Base-by-base conservation (phyloP, 2,329 filamentous ascomycete species). In the Monilinia fructicola region DNA sequence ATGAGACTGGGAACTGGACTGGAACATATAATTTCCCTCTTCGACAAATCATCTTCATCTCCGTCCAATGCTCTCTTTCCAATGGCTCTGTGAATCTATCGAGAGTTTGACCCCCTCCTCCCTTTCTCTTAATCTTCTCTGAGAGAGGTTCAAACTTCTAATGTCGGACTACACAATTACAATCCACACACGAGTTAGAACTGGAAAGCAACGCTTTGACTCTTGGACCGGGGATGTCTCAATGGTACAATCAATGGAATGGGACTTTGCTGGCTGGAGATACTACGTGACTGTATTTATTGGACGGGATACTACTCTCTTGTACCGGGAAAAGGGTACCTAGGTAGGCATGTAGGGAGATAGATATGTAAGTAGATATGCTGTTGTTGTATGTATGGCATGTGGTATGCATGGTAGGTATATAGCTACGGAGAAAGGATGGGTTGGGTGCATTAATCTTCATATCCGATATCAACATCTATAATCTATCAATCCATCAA, bases 81-180 rank as follows among this genome's bases (percentile, higher is more conserved):
- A 21, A 31, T 58, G n/a, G n/a, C 40, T 46, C 31, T n/a, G 12
- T 40, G 54, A 35, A 55, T 40, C 56, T 48, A 23, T 59, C 42
- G 11, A 48, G 28, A 35, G 9, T 35, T 11, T 26, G 16, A 35
- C 56, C 56, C 56, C 42, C 23, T n/a, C 26, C 56, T 11, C 21
- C 54, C 54, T 46, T 40, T 44, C 42, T 59, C 46, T 46, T 18
- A 5, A 18, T 21, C 44, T 12, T 18, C 9, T 4, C n/a, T 7
- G 26, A 16, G n/a, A 38, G n/a, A 50, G 35, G 12, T 44, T 9
- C 28, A 50, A 60, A 60, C 58, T 60, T 38, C 58, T 9, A 60
- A 23, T 60, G 58, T 60, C 58, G 58, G 58, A 60, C 58, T 23
- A 60, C 26, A 23, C 23, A 35, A 31, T 48, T 60, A 46, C 31